A percentile compares a stretch with the other conserved stretches of the same genome.
These are phyloP conservation scores for Candida caryicola DNA, from an alignment of 805 yeast species.

Conservation along the genomic window DNA sequence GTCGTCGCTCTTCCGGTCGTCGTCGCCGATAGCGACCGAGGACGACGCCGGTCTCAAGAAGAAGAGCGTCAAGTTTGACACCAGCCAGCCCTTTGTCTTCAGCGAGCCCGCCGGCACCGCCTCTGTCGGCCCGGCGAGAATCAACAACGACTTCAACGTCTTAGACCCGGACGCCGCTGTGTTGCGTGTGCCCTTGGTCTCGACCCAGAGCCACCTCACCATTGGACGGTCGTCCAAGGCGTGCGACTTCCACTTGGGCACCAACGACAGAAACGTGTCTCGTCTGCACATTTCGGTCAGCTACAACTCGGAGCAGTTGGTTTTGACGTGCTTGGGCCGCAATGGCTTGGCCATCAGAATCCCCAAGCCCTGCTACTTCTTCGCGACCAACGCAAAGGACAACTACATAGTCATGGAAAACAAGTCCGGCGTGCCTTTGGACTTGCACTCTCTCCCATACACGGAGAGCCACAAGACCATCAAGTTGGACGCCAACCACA, in stretches of 20 bases:
- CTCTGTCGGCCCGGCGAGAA: constrained; percentile 13
- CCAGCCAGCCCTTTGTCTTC: not conserved
- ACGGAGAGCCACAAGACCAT: constrained; percentile 31
- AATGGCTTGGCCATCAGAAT: constrained; percentile 74
- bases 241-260: constrained; percentile 49
- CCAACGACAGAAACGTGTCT: constrained; percentile 56
- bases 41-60: constrained; percentile 7
- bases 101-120: not conserved
- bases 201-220: constrained; percentile 35
- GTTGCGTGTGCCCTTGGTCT: constrained; percentile 40
- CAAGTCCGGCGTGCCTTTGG: constrained; percentile 21
- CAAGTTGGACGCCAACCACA: constrained; percentile 39
- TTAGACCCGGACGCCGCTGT: constrained; percentile 32
- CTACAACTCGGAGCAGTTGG: constrained; percentile 44
- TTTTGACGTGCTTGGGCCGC: constrained; percentile 71
- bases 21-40: constrained; percentile 31
- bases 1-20: constrained; percentile 39
- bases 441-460: constrained; percentile 12
- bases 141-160: constrained; percentile 35
- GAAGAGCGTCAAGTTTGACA: constrained; percentile 12
- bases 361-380: constrained; percentile 46
- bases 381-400: constrained; percentile 17
- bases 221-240: constrained; percentile 70
- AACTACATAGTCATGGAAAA: constrained; percentile 21
- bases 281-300: constrained; percentile 60